Evolutionary conservation across 805 yeast genomes (phyloP).

Genomic region (Pichia cephalocereana): DNA sequence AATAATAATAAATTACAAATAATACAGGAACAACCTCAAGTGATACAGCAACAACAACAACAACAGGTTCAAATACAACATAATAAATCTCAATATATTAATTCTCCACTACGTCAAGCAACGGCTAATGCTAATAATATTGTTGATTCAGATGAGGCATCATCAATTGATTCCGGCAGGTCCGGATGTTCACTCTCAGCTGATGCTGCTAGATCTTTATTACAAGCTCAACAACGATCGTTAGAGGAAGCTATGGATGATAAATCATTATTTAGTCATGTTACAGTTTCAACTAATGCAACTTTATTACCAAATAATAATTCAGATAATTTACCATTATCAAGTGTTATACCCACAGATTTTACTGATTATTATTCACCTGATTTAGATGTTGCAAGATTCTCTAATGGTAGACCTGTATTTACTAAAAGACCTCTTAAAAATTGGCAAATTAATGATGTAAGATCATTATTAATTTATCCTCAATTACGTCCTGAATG

Average conservation of each 20-base stretch:
- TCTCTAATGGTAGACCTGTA: constrained; percentile 50
- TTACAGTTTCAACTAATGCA: constrained; percentile 11
- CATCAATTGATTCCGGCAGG: constrained; percentile 17
- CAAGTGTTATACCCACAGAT: constrained; percentile 32
- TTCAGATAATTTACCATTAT: constrained; percentile 14
- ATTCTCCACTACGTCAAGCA: constrained; percentile 25
- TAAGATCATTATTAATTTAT: constrained; percentile 53
- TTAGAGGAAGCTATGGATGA: constrained; percentile 12
- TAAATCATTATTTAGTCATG: constrained; percentile 18
- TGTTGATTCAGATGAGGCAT: constrained; percentile 17
- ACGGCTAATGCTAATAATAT: constrained; percentile 12
- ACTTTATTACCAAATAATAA: no score
- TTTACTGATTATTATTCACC: constrained; percentile 51
- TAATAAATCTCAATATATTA: constrained; percentile 15
- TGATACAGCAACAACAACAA: no score
- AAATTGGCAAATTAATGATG: constrained; percentile 67
- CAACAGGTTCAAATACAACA: no score
- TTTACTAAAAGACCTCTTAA: constrained; percentile 54
- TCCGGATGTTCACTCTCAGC: constrained; percentile 12
- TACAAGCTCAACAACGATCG: constrained; percentile 9
- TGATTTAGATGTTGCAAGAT: constrained; percentile 40
- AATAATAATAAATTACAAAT: neutral
- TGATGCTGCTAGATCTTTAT: constrained; percentile 7
- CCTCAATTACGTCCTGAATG: constrained; percentile 44
- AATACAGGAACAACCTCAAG: no score